Base-by-base conservation (phyloP, 2,329 filamentous ascomycete genomes). In the Rhynchosporium graminicola region DNA sequence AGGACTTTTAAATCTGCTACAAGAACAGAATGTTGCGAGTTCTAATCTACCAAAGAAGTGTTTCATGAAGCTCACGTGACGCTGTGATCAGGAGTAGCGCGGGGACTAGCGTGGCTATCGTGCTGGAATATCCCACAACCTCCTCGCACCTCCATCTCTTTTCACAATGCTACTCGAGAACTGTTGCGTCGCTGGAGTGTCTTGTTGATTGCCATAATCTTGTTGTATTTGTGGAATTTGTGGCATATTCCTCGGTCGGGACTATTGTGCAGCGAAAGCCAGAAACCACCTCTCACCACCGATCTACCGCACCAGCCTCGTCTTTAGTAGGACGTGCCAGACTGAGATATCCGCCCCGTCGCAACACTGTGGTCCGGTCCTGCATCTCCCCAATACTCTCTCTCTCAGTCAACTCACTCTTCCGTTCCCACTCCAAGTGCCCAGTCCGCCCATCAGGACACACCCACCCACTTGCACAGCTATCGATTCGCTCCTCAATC, bases 331-430 rank as follows among this genome's bases (percentile, higher is more conserved):
- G 51, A 54, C 51, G 51, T 54, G 36, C 51, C 33, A 36, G 36
- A 13, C 51, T 54, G 33, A 54, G 51, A 54, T 54, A 54, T 54
- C 36, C 51, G 51, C 51, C 51, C 20, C n/a, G 51, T 40, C 51
- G 51, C 51, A 54, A 40, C 51, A 42, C 26, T 40, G 51, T 54
- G 51, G 51, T 54, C 50, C 50, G 50, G 50, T 52, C 51, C 51
- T 54, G 51, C 51, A 54, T 54, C 51, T 54, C 15, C 51, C 51
- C 36, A 54, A 54, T 54, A 48, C 46, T 13, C 7, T 15, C 7
- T 15, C 43, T 20, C 43, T 26, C 43, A 20, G 28, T 20, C n/a
- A 9, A 47, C 45, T 28, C 20, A 38, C 51, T 54, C 51, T 42
- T 28, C 51, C 50, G 36, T 40, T 33, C 33, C 20, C 50, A 13